Evolutionary conservation across 176 grass and related monocot genomes (phyloP).

Genomic region (Cenchrus americanus): DNA sequence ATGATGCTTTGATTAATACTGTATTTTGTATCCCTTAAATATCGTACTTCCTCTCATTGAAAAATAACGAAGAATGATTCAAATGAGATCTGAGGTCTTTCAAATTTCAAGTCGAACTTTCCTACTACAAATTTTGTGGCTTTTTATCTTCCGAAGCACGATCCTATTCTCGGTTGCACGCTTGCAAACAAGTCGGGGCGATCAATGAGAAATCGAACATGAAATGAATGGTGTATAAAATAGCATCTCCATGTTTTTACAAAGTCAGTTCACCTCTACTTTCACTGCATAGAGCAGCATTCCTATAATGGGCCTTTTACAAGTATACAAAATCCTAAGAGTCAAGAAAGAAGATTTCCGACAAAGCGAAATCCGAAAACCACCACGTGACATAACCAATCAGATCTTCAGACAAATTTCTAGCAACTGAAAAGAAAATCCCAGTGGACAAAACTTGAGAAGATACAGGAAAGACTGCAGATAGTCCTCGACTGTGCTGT

Average conservation of each 20-base stretch:
- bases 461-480: conserved; percentile 20
- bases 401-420: conserved; percentile 2
- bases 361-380: neutral
- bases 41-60: too few species aligned
- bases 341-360: neutral
- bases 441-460: conserved; percentile 19
- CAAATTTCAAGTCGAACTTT: neutral
- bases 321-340: neutral
- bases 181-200: neutral
- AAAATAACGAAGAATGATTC: neutral
- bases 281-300: neutral
- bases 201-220: neutral
- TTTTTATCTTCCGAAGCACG: neutral
- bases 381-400: neutral
- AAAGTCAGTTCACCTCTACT: neutral
- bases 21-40: too few species aligned
- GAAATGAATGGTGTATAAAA: neutral
- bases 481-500: neutral
- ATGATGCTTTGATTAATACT: neutral
- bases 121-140: neutral
- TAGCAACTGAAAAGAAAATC: conserved; percentile 7
- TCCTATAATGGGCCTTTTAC: neutral
- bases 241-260: neutral
- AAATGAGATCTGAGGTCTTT: neutral
- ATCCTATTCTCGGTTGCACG: neutral